Percentiles rank a stretch among this genome's conserved stretches.
Conservation (phyloP, 129 eudicot genomes). For the sunflower (Helianthus annuus) region DNA sequence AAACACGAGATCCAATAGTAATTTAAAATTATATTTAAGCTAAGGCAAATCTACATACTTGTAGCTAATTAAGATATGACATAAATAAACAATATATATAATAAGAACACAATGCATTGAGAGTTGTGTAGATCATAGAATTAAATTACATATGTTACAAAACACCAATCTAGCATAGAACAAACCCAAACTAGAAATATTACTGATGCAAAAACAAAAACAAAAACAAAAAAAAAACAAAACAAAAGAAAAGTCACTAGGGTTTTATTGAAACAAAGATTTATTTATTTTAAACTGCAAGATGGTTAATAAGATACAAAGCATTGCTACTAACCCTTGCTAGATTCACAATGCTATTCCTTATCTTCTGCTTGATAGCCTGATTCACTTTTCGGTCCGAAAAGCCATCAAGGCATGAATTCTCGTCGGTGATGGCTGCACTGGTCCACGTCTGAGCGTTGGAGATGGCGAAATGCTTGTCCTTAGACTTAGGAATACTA, state of each 20-base stretch:
- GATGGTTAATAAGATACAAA: slow-evolving; percentile 64
- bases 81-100: neutral
- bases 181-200: neutral
- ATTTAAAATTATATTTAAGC: neutral
- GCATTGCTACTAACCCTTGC: slow-evolving; percentile 62
- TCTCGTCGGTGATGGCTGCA: slow-evolving; percentile 76
- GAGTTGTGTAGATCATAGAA: neutral
- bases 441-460: slow-evolving; percentile 85
- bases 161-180: neutral
- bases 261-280: neutral
- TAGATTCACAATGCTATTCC: slow-evolving; percentile 37
- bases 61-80: neutral
- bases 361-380: slow-evolving; percentile 44
- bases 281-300: slow-evolving; percentile 21
- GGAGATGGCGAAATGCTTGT: slow-evolving; percentile 44
- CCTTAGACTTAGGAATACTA: slow-evolving; percentile 31
- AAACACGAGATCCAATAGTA: slow-evolving; percentile 15
- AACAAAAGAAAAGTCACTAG: neutral
- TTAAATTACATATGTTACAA: slow-evolving; percentile 19
- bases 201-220: slow-evolving; percentile 1
- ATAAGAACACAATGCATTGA: slow-evolving; percentile 3
- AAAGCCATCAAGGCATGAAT: slow-evolving; percentile 73
- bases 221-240: too few relatives aligned
- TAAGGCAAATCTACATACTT: neutral
- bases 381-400: slow-evolving; percentile 44